Evolutionary conservation across 768 basidiomycete species (phyloP).

Genomic region (Macrolepiota albuminosa): DNA sequence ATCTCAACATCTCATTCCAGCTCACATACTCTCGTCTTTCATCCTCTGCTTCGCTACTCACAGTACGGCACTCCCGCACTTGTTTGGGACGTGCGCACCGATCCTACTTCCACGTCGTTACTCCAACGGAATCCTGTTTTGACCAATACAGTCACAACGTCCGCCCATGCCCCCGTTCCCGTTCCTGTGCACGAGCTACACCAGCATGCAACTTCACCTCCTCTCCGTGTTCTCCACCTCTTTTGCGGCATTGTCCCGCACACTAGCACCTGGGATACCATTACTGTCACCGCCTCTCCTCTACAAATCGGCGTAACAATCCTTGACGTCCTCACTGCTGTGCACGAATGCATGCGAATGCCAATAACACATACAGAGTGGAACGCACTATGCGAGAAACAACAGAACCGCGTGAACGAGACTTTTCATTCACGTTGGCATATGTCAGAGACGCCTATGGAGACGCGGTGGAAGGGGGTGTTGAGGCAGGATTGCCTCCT

Average conservation of each 20-base stretch:
- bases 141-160: background rate
- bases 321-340: conserved; percentile 44
- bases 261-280: conserved; percentile 39
- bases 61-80: conserved; percentile 29
- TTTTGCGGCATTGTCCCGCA: conserved; percentile 42
- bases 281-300: conserved; percentile 28
- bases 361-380: conserved; percentile 40
- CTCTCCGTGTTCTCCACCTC: conserved; percentile 31
- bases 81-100: conserved; percentile 46
- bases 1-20: background rate
- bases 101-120: conserved; percentile 26
- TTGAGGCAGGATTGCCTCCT: conserved; percentile 47
- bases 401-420: conserved; percentile 35
- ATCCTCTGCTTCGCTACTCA: conserved; percentile 34
- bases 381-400: conserved; percentile 34
- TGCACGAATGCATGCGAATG: conserved; percentile 32
- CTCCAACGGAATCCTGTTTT: conserved; percentile 18
- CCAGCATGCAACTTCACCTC: conserved; percentile 40
- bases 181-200: conserved; percentile 29
- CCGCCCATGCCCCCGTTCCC: conserved; percentile 18
- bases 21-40: conserved; percentile 14
- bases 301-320: conserved; percentile 34
- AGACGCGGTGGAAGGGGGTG: conserved; percentile 35
- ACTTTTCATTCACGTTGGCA: conserved; percentile 44
- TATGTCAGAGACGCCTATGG: conserved; percentile 28